Base-by-base conservation (phyloP, 306 rosid genomes). In the Trichosanthes truncata region DNA sequence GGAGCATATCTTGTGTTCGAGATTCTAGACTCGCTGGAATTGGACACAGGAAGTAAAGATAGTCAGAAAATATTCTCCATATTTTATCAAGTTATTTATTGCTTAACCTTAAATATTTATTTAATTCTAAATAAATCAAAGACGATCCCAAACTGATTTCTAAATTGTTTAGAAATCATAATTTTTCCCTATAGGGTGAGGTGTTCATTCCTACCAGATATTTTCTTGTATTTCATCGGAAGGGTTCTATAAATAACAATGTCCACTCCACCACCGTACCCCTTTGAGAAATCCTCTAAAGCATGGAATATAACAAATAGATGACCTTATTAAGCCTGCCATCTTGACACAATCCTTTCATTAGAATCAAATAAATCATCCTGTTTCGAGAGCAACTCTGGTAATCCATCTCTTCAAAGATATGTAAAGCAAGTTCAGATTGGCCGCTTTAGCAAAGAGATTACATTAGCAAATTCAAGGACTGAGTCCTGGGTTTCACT, bases 201-300 rank as follows among this genome's bases (percentile, higher is more conserved):
- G n/a, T n/a, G n/a, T n/a, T n/a, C n/a, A n/a, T n/a, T n/a, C n/a
- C n/a, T n/a, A n/a, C n/a, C n/a, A n/a, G n/a, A n/a, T n/a, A n/a
- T n/a, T n/a, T n/a, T n/a, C n/a, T n/a, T n/a, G n/a, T n/a, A n/a
- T n/a, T n/a, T n/a, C n/a, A n/a, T n/a, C 41, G 80, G 78, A 57
- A 87, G 79, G 29, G 71, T 87, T 74, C 86, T 80, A 48, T 84
- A 87, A 33, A 84, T 74, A 0, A 80, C 82, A 20, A 87, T 80
- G 79, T 87, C 89, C 49, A n/a, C n/a, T n/a, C 79, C 89, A 11
- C 87, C 89, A 77, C 86, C 56, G 9, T n/a, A n/a, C 87, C 89
- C 86, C 81, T 87, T 48, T 35, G 86, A 25, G 89, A 84, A 57
- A 87, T 87, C 73, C 87, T 80, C 87, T 86, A 87, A 80, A 87